phyloP scores from a whole-genome alignment of 768 basidiomycete species.

The Tylopilus vinaceipallidus region DNA sequence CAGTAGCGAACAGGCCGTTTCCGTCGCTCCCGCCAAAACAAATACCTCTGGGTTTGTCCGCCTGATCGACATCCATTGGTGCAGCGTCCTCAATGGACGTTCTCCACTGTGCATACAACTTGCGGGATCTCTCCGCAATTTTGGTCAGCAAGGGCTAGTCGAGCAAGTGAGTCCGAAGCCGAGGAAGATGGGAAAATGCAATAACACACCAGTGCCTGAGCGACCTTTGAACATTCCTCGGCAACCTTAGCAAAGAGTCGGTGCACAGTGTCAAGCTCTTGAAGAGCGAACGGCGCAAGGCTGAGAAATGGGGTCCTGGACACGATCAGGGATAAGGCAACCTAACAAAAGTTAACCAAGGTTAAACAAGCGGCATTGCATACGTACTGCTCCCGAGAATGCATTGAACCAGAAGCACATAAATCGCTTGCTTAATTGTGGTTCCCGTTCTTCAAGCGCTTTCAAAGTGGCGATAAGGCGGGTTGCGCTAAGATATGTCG shows the following conservation, averaged over 20 bases:
- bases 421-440: conserved; percentile 61
- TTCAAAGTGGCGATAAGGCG: conserved; percentile 58
- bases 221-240: conserved; percentile 57
- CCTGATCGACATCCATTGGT: conserved; percentile 29
- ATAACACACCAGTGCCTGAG: conserved; percentile 57
- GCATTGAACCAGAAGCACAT: conserved; percentile 75
- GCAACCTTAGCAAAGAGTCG: conserved; percentile 57
- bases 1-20: conserved; percentile 18
- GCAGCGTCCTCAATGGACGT: conserved; percentile 18
- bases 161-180: conserved; percentile 8
- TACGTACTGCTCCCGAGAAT: conserved; percentile 67
- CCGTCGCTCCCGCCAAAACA: conserved; percentile 2
- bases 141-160: conserved; percentile 55
- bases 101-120: conserved; percentile 42
- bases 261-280: conserved; percentile 58
- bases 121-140: conserved; percentile 50
- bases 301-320: conserved; percentile 59
- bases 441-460: conserved; percentile 54
- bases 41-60: neutral
- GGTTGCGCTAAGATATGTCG: conserved; percentile 60
- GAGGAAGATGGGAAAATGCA: neutral
- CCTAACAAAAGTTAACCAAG: conserved; percentile 34
- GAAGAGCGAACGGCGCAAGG: conserved; percentile 56
- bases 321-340: conserved; percentile 63
- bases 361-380: neutral